A percentile compares a stretch with the other conserved stretches of the same genome.
Conservation (phyloP, 305 asterid species). For the Solanum hybrid region DNA sequence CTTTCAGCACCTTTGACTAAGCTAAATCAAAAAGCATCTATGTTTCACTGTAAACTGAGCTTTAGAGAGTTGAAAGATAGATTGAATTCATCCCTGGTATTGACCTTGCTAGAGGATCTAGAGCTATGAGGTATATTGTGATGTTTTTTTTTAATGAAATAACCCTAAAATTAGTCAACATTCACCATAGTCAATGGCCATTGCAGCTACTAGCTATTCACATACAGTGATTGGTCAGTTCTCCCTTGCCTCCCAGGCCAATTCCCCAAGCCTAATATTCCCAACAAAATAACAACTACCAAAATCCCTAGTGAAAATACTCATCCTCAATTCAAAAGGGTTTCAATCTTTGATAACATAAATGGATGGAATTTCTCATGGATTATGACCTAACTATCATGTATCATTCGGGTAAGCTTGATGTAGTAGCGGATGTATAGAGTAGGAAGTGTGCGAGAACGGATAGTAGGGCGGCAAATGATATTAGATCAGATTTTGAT, state of each 20-base stretch:
- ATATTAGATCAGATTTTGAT: background rate
- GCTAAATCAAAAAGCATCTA: background rate
- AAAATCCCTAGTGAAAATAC: background rate
- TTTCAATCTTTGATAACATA: background rate
- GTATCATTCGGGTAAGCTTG: background rate
- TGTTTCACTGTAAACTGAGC: background rate
- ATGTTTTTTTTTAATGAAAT: too few species aligned
- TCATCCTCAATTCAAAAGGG: background rate
- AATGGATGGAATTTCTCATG: background rate
- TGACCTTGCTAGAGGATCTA: background rate
- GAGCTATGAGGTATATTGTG: background rate
- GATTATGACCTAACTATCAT: background rate
- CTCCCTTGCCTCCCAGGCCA: background rate
- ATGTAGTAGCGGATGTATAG: background rate
- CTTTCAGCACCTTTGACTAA: background rate
- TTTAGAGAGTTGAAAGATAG: background rate
- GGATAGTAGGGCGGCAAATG: background rate
- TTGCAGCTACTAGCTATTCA: background rate
- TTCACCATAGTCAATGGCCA: background rate
- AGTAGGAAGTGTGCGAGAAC: background rate
- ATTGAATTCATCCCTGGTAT: background rate
- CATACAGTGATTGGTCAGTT: background rate
- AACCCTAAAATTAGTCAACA: background rate
- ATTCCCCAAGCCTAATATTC: background rate
- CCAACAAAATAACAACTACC: background rate